These are phyloP conservation scores for Podochytrium sp. DNA, from an alignment of 192 early-diverging fungal species.

Conservation along the genomic window DNA sequence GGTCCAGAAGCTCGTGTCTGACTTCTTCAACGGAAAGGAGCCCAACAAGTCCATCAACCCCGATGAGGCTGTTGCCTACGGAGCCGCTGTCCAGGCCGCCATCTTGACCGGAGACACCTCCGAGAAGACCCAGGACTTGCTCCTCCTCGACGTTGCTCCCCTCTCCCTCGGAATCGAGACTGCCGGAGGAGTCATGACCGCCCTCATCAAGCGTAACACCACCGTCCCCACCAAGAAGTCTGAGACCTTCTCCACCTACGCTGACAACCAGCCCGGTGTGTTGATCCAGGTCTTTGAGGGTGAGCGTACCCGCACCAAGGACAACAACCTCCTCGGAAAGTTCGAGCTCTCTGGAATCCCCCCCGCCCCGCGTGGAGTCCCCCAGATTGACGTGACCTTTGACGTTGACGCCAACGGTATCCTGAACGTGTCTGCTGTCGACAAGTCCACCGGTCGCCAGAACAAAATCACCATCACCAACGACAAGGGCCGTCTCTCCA, in stretches of 20 bases:
- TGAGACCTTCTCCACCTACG: slow-evolving; percentile 97
- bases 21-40: slow-evolving; percentile 99
- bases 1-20: slow-evolving; percentile 96
- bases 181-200: slow-evolving; percentile 97
- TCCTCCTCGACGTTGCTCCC: slow-evolving; percentile 94
- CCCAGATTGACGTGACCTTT: slow-evolving; percentile 96
- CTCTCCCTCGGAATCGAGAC: slow-evolving; percentile 98
- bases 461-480: slow-evolving; percentile 99
- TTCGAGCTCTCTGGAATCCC: slow-evolving; percentile 97
- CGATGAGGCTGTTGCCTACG: slow-evolving; percentile 98
- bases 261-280: slow-evolving; percentile 98
- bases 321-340: slow-evolving; percentile 98
- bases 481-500: slow-evolving; percentile 96
- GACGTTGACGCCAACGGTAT: slow-evolving; percentile 98
- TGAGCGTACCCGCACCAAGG: slow-evolving; percentile 95
- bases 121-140: slow-evolving; percentile 93
- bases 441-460: slow-evolving; percentile 92
- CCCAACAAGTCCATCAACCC: slow-evolving; percentile 99
- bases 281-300: slow-evolving; percentile 98
- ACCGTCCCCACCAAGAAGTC: slow-evolving; percentile 98
- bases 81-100: slow-evolving; percentile 97
- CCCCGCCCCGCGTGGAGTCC: slow-evolving; percentile 95
- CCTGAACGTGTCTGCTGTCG: slow-evolving; percentile 88
- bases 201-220: slow-evolving; percentile 97
- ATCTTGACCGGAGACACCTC: slow-evolving; percentile 96